phyloP scores from a whole-genome alignment of 2,329 filamentous ascomycete genomes.

The Delphinella strobiligena region DNA sequence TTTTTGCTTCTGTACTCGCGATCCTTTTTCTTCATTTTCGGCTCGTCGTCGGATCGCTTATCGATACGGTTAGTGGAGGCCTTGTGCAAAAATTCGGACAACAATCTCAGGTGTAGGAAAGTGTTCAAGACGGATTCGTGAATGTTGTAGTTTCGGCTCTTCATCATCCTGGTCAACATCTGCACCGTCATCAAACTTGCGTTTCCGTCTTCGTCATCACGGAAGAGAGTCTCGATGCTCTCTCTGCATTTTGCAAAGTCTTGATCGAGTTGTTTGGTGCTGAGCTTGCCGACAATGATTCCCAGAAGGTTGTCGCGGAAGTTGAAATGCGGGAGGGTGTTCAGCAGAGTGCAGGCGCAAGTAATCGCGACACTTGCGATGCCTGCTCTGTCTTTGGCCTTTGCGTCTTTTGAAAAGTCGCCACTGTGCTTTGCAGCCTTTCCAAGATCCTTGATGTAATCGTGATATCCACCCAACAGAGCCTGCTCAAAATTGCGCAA shows the following conservation, averaged over 20 bases:
- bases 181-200: slow-evolving; percentile 78
- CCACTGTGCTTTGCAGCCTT: slow-evolving; percentile 28
- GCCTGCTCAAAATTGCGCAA: slow-evolving; percentile 78
- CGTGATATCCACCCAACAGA: slow-evolving; percentile 72
- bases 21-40: slow-evolving; percentile 47
- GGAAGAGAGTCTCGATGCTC: slow-evolving; percentile 70
- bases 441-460: slow-evolving; percentile 66
- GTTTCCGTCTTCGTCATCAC: slow-evolving; percentile 78
- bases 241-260: slow-evolving; percentile 68
- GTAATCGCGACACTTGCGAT: slow-evolving; percentile 67
- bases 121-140: slow-evolving; percentile 81
- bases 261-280: slow-evolving; percentile 55
- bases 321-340: slow-evolving; percentile 90
- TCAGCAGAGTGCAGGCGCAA: slow-evolving; percentile 72
- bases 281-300: slow-evolving; percentile 76
- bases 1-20: slow-evolving; percentile 82
- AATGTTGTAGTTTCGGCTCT: slow-evolving; percentile 66
- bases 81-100: slow-evolving; percentile 78
- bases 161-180: slow-evolving; percentile 90
- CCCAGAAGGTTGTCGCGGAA: slow-evolving; percentile 79
- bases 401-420: slow-evolving; percentile 11
- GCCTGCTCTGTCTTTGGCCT: slow-evolving; percentile 19
- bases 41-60: slow-evolving; percentile 34
- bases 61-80: slow-evolving; percentile 70
- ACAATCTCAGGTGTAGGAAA: slow-evolving; percentile 76